Evolutionary conservation across 371 early-diverging fungal genomes (phyloP).

Genomic region (Zancudomyces culisetae): DNA sequence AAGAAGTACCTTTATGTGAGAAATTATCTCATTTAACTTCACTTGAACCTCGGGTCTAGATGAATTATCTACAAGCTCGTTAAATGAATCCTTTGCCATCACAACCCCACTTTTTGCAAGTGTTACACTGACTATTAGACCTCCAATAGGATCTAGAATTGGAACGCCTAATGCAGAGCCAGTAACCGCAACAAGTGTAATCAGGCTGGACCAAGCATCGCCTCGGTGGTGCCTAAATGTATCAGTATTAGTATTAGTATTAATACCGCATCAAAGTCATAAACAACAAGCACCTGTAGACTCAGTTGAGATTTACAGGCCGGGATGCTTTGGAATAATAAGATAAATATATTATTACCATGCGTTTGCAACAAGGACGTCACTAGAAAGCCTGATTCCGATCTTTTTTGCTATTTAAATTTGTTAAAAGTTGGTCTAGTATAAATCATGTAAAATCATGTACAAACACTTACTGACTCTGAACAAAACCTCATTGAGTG

Average conservation of each 20-base stretch:
- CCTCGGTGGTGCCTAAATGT: constrained; percentile 36
- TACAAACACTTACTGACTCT: constrained; percentile 20
- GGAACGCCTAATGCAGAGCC: constrained; percentile 42
- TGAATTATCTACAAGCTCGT: constrained; percentile 19
- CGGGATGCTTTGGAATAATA: background rate
- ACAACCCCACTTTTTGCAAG: constrained; percentile 33
- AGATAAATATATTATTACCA: constrained; percentile 20
- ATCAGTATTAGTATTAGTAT: too few species aligned
- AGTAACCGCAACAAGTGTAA: constrained; percentile 37
- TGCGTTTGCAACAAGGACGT: constrained; percentile 50
- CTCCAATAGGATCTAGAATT: constrained; percentile 43
- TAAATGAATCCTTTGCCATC: constrained; percentile 19
- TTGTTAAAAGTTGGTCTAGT: background rate
- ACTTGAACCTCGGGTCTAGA: constrained; percentile 6
- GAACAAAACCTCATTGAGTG: constrained; percentile 42
- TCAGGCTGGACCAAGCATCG: constrained; percentile 42
- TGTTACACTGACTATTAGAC: constrained; percentile 36
- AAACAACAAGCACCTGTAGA: too few species aligned
- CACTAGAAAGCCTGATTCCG: constrained; percentile 32
- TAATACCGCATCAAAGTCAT: too few species aligned
- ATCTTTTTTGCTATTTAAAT: constrained; percentile 32
- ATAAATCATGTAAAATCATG: constrained; percentile 11
- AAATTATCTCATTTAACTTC: constrained; percentile 2
- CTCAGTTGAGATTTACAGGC: too few species aligned
- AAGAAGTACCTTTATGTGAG: background rate